Percentiles rank a stretch among this genome's conserved stretches.
Evolutionary conservation across 2,329 filamentous ascomycete species (phyloP).

Genomic region (Plectosphaerella cucumerina): DNA sequence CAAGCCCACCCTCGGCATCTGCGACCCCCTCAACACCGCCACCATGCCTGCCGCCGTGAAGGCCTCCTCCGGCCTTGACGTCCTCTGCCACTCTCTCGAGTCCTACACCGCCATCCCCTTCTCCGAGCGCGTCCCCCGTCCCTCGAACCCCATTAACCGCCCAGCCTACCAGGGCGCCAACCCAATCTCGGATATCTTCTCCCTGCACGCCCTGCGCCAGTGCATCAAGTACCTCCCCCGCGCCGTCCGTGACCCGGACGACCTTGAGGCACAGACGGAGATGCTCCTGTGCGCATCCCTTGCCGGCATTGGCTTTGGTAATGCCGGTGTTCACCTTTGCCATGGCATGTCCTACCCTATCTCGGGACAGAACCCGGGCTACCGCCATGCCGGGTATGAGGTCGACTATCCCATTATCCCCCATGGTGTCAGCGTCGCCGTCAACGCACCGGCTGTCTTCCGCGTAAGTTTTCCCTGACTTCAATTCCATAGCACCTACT

Average conservation of each 20-base stretch:
- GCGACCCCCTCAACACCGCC: conserved; percentile 79
- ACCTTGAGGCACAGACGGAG: conserved; percentile 86
- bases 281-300: conserved; percentile 95
- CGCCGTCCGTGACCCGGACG: conserved; percentile 81
- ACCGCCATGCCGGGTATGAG: conserved; percentile 83
- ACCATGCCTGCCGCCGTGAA: conserved; percentile 96
- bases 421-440: conserved; percentile 91
- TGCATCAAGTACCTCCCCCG: conserved; percentile 92
- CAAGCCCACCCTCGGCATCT: conserved; percentile 91
- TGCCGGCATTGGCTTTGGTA: conserved; percentile 94
- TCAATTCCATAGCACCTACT: too few relatives aligned
- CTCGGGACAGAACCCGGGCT: conserved; percentile 85
- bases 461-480: conserved; percentile 24
- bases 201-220: conserved; percentile 73
- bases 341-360: conserved; percentile 82
- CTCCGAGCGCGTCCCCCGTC: conserved; percentile 77
- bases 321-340: conserved; percentile 85
- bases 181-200: conserved; percentile 97
- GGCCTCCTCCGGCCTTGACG: conserved; percentile 86
- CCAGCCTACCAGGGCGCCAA: conserved; percentile 97
- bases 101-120: conserved; percentile 98
- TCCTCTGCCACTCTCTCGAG: conserved; percentile 91
- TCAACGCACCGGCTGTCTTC: conserved; percentile 91
- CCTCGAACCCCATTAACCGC: conserved; percentile 81
- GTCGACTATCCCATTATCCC: conserved; percentile 79